phyloP scores from a whole-genome alignment of 768 basidiomycete species.

The Tylopilus subfusipes region DNA sequence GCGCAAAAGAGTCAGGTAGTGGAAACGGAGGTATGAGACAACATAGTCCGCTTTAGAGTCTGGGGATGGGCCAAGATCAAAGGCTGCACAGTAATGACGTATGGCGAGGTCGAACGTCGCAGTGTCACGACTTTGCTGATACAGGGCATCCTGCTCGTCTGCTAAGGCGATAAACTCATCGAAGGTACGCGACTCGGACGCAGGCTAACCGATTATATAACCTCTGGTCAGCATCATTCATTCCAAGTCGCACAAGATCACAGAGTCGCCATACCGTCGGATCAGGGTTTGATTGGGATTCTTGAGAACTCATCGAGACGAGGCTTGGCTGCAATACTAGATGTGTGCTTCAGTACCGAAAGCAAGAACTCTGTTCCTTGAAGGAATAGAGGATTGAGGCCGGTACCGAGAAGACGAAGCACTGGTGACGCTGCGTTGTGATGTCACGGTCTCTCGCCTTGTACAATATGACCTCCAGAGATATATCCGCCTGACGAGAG shows the following conservation, averaged over 20 bases:
- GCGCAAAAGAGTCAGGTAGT: not conserved
- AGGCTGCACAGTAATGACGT: slow-evolving; percentile 15
- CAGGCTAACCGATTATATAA: not conserved
- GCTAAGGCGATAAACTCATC: slow-evolving; percentile 9
- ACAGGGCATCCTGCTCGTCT: slow-evolving; percentile 5
- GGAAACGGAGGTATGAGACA: slow-evolving; percentile 12
- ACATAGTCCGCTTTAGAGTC: not conserved
- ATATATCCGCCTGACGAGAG: no score
- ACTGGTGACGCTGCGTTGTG: no score
- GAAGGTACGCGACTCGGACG: slow-evolving; percentile 25
- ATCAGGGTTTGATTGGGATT: not conserved
- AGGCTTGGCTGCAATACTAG: not conserved
- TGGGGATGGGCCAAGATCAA: slow-evolving; percentile 13
- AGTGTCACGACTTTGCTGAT: slow-evolving; percentile 3
- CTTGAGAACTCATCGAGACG: not conserved
- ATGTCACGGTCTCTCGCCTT: no score
- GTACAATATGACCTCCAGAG: no score
- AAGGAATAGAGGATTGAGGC: no score
- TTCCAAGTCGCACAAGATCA: not conserved
- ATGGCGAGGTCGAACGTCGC: slow-evolving; percentile 7
- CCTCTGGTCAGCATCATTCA: not conserved
- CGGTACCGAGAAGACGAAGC: no score
- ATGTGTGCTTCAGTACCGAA: no score
- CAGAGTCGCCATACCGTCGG: not conserved
- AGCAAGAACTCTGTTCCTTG: no score